These are phyloP conservation scores for Colletotrichum abscissum DNA, from an alignment of 2,329 filamentous ascomycete genomes.

Conservation along the genomic window DNA sequence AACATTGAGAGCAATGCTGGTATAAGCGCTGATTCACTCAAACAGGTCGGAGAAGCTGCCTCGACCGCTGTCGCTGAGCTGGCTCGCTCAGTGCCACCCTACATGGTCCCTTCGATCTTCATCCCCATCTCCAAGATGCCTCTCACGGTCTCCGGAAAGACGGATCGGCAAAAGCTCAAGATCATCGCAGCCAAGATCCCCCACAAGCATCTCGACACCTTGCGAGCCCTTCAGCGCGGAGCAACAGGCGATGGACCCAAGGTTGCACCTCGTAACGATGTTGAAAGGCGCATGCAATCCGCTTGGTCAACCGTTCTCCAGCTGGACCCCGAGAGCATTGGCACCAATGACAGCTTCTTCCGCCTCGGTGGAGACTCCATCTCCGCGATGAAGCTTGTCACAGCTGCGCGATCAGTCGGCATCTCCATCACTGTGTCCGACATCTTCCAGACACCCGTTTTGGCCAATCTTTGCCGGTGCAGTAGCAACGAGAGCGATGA, in stretches of 20 bases:
- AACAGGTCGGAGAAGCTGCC: slow-evolving; percentile 44
- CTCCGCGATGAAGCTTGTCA: neutral
- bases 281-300: slow-evolving; percentile 49
- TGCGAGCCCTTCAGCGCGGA: slow-evolving; percentile 35
- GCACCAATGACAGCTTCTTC: slow-evolving; percentile 13
- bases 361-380: neutral
- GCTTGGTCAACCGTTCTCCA: slow-evolving; percentile 30
- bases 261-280: slow-evolving; percentile 48
- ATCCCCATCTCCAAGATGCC: slow-evolving; percentile 21
- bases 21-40: neutral
- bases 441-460: slow-evolving; percentile 47
- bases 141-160: slow-evolving; percentile 23
- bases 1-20: slow-evolving; percentile 43
- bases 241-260: slow-evolving; percentile 34
- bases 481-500: slow-evolving; percentile 39
- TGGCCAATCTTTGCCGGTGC: slow-evolving; percentile 36
- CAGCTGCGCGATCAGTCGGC: neutral
- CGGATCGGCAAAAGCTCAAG: slow-evolving; percentile 46
- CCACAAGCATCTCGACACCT: slow-evolving; percentile 50
- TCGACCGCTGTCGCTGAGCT: slow-evolving; percentile 44
- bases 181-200: slow-evolving; percentile 54
- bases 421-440: neutral
- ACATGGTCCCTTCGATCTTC: slow-evolving; percentile 35
- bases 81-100: slow-evolving; percentile 46
- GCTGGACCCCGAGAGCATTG: neutral